A percentile compares a stretch with the other conserved stretches of the same genome.
Evolutionary conservation across 2,329 filamentous ascomycete genomes (phyloP).

Genomic region (Fusarium sororula): DNA sequence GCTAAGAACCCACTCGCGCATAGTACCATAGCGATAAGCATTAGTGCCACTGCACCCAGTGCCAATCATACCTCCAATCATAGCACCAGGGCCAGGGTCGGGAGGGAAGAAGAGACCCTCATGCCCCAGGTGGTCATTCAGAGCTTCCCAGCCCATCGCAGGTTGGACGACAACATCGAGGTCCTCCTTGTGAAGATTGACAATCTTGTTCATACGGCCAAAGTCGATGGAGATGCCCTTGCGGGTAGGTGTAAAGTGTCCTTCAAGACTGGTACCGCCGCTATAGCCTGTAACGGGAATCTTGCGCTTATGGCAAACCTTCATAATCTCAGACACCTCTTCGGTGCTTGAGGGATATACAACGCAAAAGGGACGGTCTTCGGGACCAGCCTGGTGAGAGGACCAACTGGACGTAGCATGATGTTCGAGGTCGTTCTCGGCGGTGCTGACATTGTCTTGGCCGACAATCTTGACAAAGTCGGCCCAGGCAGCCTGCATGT

Average conservation of each 20-base stretch:
- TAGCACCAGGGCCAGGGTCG: slow-evolving; percentile 88
- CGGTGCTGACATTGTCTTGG: slow-evolving; percentile 70
- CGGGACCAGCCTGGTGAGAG: slow-evolving; percentile 60
- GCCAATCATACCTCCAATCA: slow-evolving; percentile 90
- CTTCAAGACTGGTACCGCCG: slow-evolving; percentile 89
- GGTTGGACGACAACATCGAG: slow-evolving; percentile 81
- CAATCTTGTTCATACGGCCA: slow-evolving; percentile 81
- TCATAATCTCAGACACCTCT: slow-evolving; percentile 87
- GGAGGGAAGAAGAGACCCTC: slow-evolving; percentile 90
- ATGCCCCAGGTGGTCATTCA: slow-evolving; percentile 80
- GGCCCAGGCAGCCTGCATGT: slow-evolving; percentile 75
- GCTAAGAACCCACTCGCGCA: slow-evolving; percentile 92
- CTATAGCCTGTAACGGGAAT: slow-evolving; percentile 90
- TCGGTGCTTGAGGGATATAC: slow-evolving; percentile 81
- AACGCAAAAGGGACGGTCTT: slow-evolving; percentile 71
- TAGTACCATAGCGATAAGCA: slow-evolving; percentile 91
- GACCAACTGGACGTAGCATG: slow-evolving; percentile 73
- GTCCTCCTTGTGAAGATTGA: slow-evolving; percentile 80
- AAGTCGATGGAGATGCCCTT: slow-evolving; percentile 91
- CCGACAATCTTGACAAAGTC: slow-evolving; percentile 73
- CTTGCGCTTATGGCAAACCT: slow-evolving; percentile 80
- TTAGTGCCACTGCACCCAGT: slow-evolving; percentile 83
- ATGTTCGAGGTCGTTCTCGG: slow-evolving; percentile 61
- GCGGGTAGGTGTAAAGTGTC: slow-evolving; percentile 84
- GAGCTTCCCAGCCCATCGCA: slow-evolving; percentile 84